Evolutionary conservation across 164 flowering plant species (phyloP), one percentile per base, ranked within the genome.

Genomic region (Brasenia schreberi): DNA sequence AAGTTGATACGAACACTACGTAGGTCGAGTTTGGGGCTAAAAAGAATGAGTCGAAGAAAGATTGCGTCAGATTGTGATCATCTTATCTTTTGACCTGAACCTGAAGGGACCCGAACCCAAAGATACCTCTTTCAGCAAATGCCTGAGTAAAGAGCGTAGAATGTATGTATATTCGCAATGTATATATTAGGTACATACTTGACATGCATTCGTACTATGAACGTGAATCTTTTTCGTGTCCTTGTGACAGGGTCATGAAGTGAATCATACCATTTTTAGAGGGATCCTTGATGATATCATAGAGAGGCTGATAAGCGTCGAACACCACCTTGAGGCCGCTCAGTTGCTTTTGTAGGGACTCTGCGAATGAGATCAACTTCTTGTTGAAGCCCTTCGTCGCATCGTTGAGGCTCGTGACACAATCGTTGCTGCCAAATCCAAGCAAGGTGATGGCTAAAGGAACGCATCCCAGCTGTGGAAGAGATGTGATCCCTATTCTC

Each of bases 401-500:
- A 0, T 63, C 72, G 72, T 92, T 92, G 79, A 90, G 66, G 42
- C 83, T 78, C 0, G 86, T 23, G 17, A 88, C 85, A 64, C 98
- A 92, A 0, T 85, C 89, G 4, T 68, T 72, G 62, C 80, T 67
- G 2, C 81, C 84, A 43, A 18, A 69, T 12, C 98, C 92, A 72
- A 88, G 84, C 16, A 90, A 56, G 7, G 98, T 87, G 53, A 78
- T 82, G 42, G 90, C 77, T 4, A 79, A 83, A 14, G 98, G 98
- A 43, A 93, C 72, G 70, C 96, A 93, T 39, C 98, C 98, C 71
- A 86, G 39, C 62, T 97, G 97, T 39, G 95, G 91, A 1, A 93
- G 88, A 43, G 96, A 85, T 58, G 92, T 89, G 64, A 82, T 96
- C 7, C 98, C 98, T 64, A 91, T 78, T 70, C 77, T 86, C 73